Evolutionary conservation across 2,329 filamentous ascomycete genomes (phyloP).

Genomic region (Nothomitra cinnamomea): DNA sequence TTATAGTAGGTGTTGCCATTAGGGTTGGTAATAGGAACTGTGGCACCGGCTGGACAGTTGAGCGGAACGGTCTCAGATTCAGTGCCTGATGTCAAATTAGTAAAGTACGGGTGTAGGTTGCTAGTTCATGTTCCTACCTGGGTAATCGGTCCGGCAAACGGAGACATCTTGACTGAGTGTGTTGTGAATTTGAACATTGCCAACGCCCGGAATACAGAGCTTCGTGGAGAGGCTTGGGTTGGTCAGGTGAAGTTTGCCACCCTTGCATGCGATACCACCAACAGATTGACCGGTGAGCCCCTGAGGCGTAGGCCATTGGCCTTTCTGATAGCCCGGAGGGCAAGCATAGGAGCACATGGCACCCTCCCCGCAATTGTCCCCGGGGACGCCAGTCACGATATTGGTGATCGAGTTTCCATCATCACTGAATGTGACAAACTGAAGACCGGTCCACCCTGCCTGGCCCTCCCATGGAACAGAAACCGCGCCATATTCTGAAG

Average conservation of each 20-base stretch:
- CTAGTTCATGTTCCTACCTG: constrained; percentile 35
- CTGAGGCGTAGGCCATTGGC: constrained; percentile 71
- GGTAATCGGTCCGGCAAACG: constrained; percentile 92
- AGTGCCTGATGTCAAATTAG: constrained; percentile 29
- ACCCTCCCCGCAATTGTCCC: constrained; percentile 41
- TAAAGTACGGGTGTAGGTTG: neutral
- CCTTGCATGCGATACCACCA: constrained; percentile 70
- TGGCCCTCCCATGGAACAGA: constrained; percentile 49
- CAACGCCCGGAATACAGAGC: constrained; percentile 59
- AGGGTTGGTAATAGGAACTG: constrained; percentile 56
- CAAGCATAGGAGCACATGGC: constrained; percentile 86
- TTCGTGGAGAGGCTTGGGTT: constrained; percentile 44
- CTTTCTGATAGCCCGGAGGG: constrained; percentile 79
- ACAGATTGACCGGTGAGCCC: constrained; percentile 69
- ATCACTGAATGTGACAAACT: constrained; percentile 37
- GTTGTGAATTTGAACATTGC: constrained; percentile 60
- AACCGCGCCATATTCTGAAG: constrained; percentile 64
- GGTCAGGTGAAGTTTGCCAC: constrained; percentile 62
- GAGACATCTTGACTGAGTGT: constrained; percentile 47
- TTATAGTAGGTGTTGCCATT: constrained; percentile 55
- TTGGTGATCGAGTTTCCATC: constrained; percentile 39
- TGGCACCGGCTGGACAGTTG: constrained; percentile 39
- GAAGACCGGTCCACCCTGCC: constrained; percentile 66
- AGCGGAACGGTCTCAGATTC: constrained; percentile 77
- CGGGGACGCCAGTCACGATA: constrained; percentile 46